phyloP scores from a whole-genome alignment of 176 grass and related monocot species.

The Cenchrus fungigraminus region DNA sequence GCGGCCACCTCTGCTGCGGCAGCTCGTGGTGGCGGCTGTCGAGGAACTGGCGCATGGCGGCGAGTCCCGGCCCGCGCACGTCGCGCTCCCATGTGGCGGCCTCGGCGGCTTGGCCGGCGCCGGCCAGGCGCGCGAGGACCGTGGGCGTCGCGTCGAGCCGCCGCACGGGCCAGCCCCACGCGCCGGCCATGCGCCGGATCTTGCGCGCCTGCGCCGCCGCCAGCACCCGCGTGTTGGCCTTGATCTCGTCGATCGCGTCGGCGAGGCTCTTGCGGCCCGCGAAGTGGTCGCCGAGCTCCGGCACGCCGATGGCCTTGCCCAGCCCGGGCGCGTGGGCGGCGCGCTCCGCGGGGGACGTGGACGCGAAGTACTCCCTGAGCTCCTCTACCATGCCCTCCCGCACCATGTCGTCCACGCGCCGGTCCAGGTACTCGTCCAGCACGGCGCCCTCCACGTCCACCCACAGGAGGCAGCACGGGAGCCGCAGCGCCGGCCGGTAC shows the following conservation, averaged over 20 bases:
- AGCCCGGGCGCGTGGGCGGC: slow-evolving; percentile 61
- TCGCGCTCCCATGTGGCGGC: slow-evolving; percentile 62
- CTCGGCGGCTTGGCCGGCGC: slow-evolving; percentile 39
- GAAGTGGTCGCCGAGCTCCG: slow-evolving; percentile 71
- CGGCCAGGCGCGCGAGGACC: slow-evolving; percentile 52
- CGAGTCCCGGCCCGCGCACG: slow-evolving; percentile 63
- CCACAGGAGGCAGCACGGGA: slow-evolving; percentile 88
- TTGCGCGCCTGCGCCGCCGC: slow-evolving; percentile 73
- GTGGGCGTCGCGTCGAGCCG: slow-evolving; percentile 76
- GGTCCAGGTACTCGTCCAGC: slow-evolving; percentile 70
- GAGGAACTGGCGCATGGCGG: slow-evolving; percentile 61
- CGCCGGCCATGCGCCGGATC: slow-evolving; percentile 60
- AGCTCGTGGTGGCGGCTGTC: background rate
- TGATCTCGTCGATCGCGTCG: slow-evolving; percentile 71
- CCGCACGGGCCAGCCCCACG: slow-evolving; percentile 69
- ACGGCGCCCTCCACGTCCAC: slow-evolving; percentile 69
- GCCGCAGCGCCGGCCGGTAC: slow-evolving; percentile 52
- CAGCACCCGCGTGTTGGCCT: slow-evolving; percentile 78
- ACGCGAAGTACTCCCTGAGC: slow-evolving; percentile 69
- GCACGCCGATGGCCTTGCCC: slow-evolving; percentile 81
- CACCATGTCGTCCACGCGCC: slow-evolving; percentile 92
- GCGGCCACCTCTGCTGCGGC: slow-evolving; percentile 7
- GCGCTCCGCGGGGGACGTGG: slow-evolving; percentile 49
- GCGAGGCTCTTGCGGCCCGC: slow-evolving; percentile 38
- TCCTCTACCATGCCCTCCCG: slow-evolving; percentile 75